phyloP scores from a whole-genome alignment of 768 basidiomycete genomes.

The Hygrocybe coccinea region DNA sequence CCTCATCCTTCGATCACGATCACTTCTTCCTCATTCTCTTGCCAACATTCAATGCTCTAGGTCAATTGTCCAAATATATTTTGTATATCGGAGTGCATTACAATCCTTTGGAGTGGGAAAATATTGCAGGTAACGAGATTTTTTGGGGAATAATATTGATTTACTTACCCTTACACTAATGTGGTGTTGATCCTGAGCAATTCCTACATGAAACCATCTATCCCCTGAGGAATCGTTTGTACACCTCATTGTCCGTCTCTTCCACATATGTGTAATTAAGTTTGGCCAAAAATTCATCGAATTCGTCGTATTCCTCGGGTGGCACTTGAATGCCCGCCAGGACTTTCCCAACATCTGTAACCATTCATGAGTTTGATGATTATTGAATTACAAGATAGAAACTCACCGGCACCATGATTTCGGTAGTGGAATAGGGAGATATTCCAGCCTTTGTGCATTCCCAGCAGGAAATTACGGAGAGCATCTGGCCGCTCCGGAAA shows the following conservation, averaged over 20 bases:
- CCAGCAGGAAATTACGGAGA: constrained; percentile 82
- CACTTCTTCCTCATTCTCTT: too few species aligned
- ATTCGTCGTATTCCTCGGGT: constrained; percentile 55
- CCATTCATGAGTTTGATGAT: constrained; percentile 1
- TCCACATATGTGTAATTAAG: constrained; percentile 54
- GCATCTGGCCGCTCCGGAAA: constrained; percentile 96
- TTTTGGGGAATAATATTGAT: too few species aligned
- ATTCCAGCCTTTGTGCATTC: constrained; percentile 83
- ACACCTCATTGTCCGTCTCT: constrained; percentile 4
- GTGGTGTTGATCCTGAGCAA: too few species aligned
- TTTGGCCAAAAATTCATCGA: constrained; percentile 67
- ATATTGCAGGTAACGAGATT: too few species aligned
- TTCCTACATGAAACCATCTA: background rate
- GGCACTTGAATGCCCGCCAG: constrained; percentile 93
- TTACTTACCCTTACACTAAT: too few species aligned
- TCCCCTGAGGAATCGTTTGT: background rate
- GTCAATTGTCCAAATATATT: too few species aligned
- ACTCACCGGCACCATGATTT: constrained; percentile 91
- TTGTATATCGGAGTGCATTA: too few species aligned
- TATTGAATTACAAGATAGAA: background rate
- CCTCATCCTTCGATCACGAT: too few species aligned
- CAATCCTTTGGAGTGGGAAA: too few species aligned
- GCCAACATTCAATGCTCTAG: too few species aligned
- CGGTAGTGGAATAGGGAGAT: constrained; percentile 97
- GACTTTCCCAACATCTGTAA: constrained; percentile 83